These are phyloP conservation scores for Spathaspora girioi DNA, from an alignment of 805 yeast genomes.

Conservation along the genomic window DNA sequence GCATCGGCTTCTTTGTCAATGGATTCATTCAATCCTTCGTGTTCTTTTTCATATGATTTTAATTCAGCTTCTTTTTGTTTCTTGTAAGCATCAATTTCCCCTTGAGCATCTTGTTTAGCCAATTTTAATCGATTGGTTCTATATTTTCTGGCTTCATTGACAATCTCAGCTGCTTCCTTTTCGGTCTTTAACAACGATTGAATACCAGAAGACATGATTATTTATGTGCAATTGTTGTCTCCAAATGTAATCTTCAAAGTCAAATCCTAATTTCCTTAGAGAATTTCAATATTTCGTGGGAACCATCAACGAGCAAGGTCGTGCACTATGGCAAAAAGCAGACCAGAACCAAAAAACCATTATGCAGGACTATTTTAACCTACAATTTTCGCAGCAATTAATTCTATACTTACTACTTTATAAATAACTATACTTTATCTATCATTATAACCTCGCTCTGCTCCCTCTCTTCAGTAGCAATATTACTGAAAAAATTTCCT, in stretches of 20 bases:
- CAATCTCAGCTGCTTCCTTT: conserved; percentile 95
- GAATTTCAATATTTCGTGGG: too few relatives aligned
- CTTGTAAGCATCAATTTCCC: conserved; percentile 85
- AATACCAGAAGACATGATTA: conserved; percentile 45
- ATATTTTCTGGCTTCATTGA: conserved; percentile 86
- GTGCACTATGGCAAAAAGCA: background rate
- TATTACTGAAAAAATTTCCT: background rate
- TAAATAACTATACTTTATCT: background rate
- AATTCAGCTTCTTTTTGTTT: conserved; percentile 79
- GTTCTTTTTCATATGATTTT: conserved; percentile 64
- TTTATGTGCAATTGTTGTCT: background rate
- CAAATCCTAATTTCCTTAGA: too few relatives aligned
- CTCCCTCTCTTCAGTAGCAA: too few relatives aligned
- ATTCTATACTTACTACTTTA: background rate
- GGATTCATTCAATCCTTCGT: conserved; percentile 69
- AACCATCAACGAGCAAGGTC: background rate
- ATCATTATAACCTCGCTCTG: background rate
- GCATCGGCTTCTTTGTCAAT: conserved; percentile 78
- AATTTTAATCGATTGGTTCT: conserved; percentile 88
- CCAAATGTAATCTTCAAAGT: too few relatives aligned
- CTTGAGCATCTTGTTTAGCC: conserved; percentile 89
- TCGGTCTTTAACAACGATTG: conserved; percentile 84
- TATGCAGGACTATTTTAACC: background rate
- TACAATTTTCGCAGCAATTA: background rate
- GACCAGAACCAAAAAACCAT: too few relatives aligned